Percentiles rank a stretch among this genome's conserved stretches.
Conservation (phyloP, 441 rosid genomes). For the Croton setiger region DNA sequence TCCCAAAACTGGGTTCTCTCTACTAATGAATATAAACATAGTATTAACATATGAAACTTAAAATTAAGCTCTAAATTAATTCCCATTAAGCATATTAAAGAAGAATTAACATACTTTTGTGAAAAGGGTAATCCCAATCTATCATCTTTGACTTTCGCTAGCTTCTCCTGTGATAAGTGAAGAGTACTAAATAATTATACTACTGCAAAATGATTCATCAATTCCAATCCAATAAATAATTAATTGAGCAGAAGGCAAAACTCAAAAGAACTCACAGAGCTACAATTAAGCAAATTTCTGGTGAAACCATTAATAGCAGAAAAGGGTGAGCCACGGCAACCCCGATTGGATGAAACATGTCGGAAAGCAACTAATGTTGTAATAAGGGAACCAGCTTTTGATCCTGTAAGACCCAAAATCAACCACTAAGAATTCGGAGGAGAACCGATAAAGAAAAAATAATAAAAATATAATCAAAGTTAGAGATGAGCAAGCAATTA, state of each 20-base stretch:
- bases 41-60: background rate
- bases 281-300: constrained; percentile 7
- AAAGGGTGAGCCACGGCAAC: constrained; percentile 3
- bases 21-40: background rate
- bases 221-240: background rate
- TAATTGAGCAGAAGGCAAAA: background rate
- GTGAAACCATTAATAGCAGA: background rate
- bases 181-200: background rate
- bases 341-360: background rate
- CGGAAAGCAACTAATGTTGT: constrained; percentile 5
- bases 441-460: too few species aligned
- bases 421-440: too few species aligned
- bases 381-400: constrained; percentile 12
- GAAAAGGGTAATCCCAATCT: background rate
- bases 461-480: too few species aligned
- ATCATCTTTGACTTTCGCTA: constrained; percentile 2
- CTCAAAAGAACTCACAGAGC: constrained; percentile 8
- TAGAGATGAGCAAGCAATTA: constrained; percentile 1
- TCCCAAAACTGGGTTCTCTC: constrained; percentile 9
- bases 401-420: constrained; percentile 12
- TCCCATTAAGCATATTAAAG: background rate
- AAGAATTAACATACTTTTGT: constrained; percentile 5
- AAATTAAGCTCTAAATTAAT: background rate
- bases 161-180: constrained; percentile 6
- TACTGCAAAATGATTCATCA: background rate